Evolutionary conservation across 257 asterid genomes (phyloP).

Genomic region (Petunia secreta): DNA sequence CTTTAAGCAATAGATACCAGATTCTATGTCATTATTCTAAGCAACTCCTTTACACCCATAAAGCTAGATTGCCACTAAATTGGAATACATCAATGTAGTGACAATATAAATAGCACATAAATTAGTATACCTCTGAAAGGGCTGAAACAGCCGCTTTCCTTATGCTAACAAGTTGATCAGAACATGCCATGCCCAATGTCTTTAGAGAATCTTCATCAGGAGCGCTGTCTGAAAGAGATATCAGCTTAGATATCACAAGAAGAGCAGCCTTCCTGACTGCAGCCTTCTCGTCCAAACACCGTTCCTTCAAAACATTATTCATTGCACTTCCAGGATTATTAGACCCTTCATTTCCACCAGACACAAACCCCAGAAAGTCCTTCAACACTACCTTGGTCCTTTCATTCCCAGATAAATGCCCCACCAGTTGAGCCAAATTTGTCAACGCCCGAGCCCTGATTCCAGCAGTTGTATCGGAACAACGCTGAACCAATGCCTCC

Average conservation of each 20-base stretch:
- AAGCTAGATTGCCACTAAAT: background rate
- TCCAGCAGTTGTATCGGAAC: constrained; percentile 74
- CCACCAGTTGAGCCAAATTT: constrained; percentile 71
- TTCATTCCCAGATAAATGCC: constrained; percentile 52
- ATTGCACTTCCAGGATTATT: constrained; percentile 37
- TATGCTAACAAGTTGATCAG: constrained; percentile 96
- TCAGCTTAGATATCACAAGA: constrained; percentile 70
- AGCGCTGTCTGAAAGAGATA: constrained; percentile 60
- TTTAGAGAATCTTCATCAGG: constrained; percentile 73
- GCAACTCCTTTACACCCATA: background rate
- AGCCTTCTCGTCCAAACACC: constrained; percentile 91
- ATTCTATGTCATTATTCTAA: background rate
- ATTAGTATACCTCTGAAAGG: constrained; percentile 79
- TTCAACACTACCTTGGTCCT: constrained; percentile 51
- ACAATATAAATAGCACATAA: constrained; percentile 23
- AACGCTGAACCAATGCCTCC: constrained; percentile 72
- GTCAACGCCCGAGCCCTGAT: constrained; percentile 86
- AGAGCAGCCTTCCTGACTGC: constrained; percentile 97
- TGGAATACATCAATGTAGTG: background rate
- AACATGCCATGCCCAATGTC: constrained; percentile 87
- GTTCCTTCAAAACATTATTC: constrained; percentile 54
- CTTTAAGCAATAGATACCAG: background rate
- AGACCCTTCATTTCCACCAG: constrained; percentile 35
- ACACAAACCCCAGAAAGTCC: constrained; percentile 59
- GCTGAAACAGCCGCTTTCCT: constrained; percentile 87